Evolutionary conservation across 1,139 yeast genomes (phyloP).

Genomic region (Kluyveromyces sp.): DNA sequence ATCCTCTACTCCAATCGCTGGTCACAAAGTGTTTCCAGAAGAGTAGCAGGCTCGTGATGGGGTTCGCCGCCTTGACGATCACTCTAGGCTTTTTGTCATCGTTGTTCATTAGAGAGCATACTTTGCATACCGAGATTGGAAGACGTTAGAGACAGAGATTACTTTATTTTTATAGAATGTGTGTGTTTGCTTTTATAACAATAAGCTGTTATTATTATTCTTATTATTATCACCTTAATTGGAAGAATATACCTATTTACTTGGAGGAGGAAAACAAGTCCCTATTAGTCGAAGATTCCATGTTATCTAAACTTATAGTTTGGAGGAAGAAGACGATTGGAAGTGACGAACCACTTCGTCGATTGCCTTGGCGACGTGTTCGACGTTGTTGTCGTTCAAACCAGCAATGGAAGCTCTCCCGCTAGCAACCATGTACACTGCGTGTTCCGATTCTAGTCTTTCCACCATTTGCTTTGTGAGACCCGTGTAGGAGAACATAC

Average conservation of each 20-base stretch:
- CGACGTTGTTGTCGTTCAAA: constrained; percentile 71
- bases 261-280: too few species aligned
- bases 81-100: constrained; percentile 31
- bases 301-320: constrained; percentile 3
- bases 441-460: constrained; percentile 69
- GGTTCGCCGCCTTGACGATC: constrained; percentile 36
- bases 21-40: constrained; percentile 40
- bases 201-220: too few species aligned
- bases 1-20: constrained; percentile 37
- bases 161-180: background rate
- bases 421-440: constrained; percentile 66
- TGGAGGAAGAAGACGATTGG: constrained; percentile 7
- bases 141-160: background rate
- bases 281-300: background rate
- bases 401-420: constrained; percentile 97
- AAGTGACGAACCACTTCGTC: constrained; percentile 61
- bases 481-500: constrained; percentile 97
- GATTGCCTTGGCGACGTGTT: constrained; percentile 72
- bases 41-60: constrained; percentile 43
- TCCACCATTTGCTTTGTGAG: constrained; percentile 71
- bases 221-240: too few species aligned
- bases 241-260: too few species aligned
- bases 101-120: constrained; percentile 23
- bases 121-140: constrained; percentile 16
- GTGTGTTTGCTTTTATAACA: too few species aligned